A percentile compares a stretch with the other conserved stretches of the same genome.
phyloP scores from a whole-genome alignment of 2,329 filamentous ascomycete species.

The Fusarium ambrosium region DNA sequence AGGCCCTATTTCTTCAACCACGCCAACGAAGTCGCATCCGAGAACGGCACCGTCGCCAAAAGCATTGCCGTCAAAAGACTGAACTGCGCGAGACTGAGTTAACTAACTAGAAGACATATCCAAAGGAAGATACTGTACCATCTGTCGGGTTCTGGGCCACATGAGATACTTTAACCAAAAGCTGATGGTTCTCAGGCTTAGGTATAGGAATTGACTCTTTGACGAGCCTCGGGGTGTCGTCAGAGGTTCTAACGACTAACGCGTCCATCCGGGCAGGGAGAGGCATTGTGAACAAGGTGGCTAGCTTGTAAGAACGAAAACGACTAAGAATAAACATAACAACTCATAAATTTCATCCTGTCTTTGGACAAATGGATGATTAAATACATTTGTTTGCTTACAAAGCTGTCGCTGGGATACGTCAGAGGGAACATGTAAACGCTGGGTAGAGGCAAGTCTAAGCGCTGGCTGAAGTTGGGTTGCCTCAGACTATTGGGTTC shows the following conservation, averaged over 20 bases:
- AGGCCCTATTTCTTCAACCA: constrained; percentile 50
- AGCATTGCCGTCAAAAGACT: constrained; percentile 50
- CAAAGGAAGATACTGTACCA: not conserved
- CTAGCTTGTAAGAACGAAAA: not conserved
- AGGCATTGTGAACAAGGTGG: not conserved
- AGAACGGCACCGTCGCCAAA: constrained; percentile 55
- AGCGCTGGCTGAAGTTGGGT: not conserved
- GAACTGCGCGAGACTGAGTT: not conserved
- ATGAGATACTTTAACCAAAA: not conserved
- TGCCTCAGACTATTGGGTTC: not conserved
- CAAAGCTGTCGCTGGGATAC: not conserved
- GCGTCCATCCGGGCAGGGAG: not conserved
- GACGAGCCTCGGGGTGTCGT: not conserved
- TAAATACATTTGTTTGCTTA: not conserved
- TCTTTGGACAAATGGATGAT: not conserved
- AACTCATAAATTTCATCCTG: not conserved
- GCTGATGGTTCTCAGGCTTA: not conserved
- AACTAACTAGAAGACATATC: not conserved
- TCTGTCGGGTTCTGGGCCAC: not conserved
- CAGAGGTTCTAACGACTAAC: not conserved
- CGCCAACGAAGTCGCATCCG: constrained; percentile 55
- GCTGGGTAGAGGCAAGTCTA: not conserved
- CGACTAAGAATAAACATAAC: not conserved
- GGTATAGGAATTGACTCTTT: not conserved
- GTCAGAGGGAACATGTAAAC: not conserved